Base-by-base conservation (phyloP, 495 filamentous ascomycete genomes). In the Penicillium flavigenum region DNA sequence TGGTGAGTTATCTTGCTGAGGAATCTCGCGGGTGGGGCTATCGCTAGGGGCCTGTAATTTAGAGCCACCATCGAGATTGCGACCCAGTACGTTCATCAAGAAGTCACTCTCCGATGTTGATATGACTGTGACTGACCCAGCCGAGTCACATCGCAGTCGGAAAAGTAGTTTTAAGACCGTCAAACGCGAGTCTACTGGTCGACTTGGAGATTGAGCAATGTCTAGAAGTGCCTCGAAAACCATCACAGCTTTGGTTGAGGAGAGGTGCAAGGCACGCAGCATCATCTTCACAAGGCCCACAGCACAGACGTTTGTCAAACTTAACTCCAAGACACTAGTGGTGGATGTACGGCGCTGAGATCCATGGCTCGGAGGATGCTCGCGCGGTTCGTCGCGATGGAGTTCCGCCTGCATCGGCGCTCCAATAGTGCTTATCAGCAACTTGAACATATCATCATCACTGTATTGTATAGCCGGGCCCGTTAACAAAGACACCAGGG, bases 91-190 rank as follows among this genome's bases (percentile, higher is more conserved):
- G 27, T 82, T 82, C 39, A 93, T 88, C 11, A 96, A 72, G 46
- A 80, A 81, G 61, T 88, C 85, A 42, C 82, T 85, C 61, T 95
- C 91, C 0, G 83, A 80, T 8, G 79, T 77, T 8, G 81, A 70
- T 2, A 83, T 79, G 27, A 96, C 72, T 42, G 85, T 87, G 4
- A 97, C 79, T 34, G 83, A 81, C 46, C 90, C 80, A 16, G 86
- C 82, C 31, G 84, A 88, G 66, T 96, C 89, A 27, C 90, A 89
- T 48, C 93, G 82, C 19, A 98, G 74, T 20, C 93, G 84, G 65
- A 94, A 92, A 7, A 98, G 76, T 44, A 96, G 72, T 63, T 91
- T 95, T 76, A 96, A 83, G 4, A 88, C 87, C 10, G 86, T 87
- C 24, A 97, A 74, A 11, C 91, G 88, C 45, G 90, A 85, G 70